These are phyloP conservation scores for Prosopis cineraria DNA, from an alignment of 306 rosid species.

Conservation along the genomic window DNA sequence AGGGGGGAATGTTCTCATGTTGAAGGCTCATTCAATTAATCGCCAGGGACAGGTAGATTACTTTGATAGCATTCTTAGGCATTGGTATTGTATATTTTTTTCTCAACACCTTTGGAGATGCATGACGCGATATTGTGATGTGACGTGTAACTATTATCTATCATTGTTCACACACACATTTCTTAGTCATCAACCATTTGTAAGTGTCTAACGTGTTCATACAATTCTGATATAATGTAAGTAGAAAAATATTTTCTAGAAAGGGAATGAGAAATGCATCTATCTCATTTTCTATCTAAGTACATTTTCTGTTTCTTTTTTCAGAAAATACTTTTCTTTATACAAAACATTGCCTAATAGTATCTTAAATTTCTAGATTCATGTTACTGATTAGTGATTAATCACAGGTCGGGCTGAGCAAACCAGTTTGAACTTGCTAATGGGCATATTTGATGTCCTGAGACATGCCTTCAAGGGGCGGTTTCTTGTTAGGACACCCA, in stretches of 20 bases:
- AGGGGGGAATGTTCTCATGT: too few species aligned
- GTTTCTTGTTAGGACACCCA: not conserved
- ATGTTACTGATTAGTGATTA: not conserved
- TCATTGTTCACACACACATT: not conserved
- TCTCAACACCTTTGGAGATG: not conserved
- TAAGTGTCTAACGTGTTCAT: not conserved
- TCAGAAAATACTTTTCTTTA: too few species aligned
- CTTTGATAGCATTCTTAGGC: not conserved
- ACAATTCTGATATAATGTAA: too few species aligned
- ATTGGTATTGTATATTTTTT: not conserved
- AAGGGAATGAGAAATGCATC: too few species aligned
- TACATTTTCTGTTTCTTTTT: too few species aligned
- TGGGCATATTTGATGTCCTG: not conserved
- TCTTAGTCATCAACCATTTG: not conserved
- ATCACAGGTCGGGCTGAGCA: constrained; percentile 8
- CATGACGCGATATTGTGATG: not conserved
- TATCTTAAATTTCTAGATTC: constrained; percentile 22
- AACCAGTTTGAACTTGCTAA: constrained; percentile 17
- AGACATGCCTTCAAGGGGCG: not conserved
- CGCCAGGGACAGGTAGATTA: not conserved
- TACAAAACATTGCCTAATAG: too few species aligned
- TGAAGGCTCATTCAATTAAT: not conserved
- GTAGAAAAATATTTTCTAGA: too few species aligned
- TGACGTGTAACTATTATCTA: not conserved
- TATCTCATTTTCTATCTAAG: too few species aligned